Conservation (phyloP, 2,329 filamentous ascomycete species). For the Lecanicillium sp. region DNA sequence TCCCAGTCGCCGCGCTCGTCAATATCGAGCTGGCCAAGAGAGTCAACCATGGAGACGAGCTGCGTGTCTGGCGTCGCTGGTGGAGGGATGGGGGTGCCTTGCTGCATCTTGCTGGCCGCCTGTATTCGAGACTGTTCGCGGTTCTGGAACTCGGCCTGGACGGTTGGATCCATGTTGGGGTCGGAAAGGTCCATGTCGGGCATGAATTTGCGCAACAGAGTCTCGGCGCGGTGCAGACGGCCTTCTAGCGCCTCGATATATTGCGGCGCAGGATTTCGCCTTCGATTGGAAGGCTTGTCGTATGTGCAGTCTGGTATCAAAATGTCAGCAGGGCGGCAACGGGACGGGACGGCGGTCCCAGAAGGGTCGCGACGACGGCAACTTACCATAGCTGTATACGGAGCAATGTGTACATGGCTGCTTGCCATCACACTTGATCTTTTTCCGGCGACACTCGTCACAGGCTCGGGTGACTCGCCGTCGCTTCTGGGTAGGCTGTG, state of each 20-base stretch:
- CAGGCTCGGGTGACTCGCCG: conserved; percentile 74
- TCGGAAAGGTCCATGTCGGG: conserved; percentile 83
- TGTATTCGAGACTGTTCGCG: conserved; percentile 47
- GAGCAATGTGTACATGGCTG: conserved; percentile 93
- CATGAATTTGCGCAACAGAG: conserved; percentile 69
- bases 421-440: conserved; percentile 83
- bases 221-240: conserved; percentile 76
- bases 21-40: conserved; percentile 82
- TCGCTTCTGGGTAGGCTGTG: conserved; percentile 64
- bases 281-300: conserved; percentile 87
- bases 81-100: conserved; percentile 24
- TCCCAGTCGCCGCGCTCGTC: conserved; percentile 91
- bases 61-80: conserved; percentile 58
- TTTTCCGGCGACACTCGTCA: conserved; percentile 77
- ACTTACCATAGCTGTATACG: conserved; percentile 92
- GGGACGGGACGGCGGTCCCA: not conserved
- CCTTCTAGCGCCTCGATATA: conserved; percentile 87
- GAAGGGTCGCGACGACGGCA: not conserved
- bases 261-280: conserved; percentile 84
- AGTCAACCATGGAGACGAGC: conserved; percentile 90
- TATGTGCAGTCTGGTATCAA: conserved; percentile 73
- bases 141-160: conserved; percentile 62
- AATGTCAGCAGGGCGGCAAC: not conserved
- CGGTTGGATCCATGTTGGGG: conserved; percentile 69
- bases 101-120: conserved; percentile 35